phyloP scores from a whole-genome alignment of 371 early-diverging fungal species.

The Mucor plumbeus region DNA sequence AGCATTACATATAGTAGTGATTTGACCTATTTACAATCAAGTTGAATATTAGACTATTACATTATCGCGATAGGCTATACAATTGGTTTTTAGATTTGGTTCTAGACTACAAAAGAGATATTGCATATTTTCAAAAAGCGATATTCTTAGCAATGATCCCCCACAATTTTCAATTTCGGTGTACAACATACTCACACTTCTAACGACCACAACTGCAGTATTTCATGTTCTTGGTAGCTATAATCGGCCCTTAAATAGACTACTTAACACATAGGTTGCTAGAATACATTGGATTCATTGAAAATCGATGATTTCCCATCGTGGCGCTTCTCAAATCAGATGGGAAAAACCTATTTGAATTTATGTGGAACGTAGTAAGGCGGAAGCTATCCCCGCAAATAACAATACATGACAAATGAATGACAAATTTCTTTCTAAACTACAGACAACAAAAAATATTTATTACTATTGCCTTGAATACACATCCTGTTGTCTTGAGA shows the following conservation, averaged over 20 bases:
- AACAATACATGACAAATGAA: background rate
- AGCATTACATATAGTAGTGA: too few relatives aligned
- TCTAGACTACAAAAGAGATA: background rate
- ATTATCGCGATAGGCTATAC: too few relatives aligned
- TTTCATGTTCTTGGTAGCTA: background rate
- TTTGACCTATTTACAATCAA: too few relatives aligned
- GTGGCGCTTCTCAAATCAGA: background rate
- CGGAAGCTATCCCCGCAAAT: slow-evolving; percentile 1
- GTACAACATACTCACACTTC: too few relatives aligned
- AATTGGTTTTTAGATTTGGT: background rate
- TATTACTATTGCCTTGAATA: too few relatives aligned
- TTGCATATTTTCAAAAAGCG: background rate
- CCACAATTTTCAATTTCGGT: background rate
- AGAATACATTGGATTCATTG: background rate
- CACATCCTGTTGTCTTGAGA: too few relatives aligned
- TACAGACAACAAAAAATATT: too few relatives aligned
- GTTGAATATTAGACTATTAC: too few relatives aligned
- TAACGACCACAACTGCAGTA: too few relatives aligned
- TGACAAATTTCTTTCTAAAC: background rate
- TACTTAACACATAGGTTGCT: too few relatives aligned
- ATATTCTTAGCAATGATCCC: background rate
- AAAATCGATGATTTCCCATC: background rate
- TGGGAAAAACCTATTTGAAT: background rate
- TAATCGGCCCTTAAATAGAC: too few relatives aligned
- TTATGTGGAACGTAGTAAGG: background rate